A percentile compares a stretch with the other conserved stretches of the same genome.
These are phyloP conservation scores for Colletotrichum spaethianum DNA, from an alignment of 2,329 filamentous ascomycete species.

Conservation along the genomic window DNA sequence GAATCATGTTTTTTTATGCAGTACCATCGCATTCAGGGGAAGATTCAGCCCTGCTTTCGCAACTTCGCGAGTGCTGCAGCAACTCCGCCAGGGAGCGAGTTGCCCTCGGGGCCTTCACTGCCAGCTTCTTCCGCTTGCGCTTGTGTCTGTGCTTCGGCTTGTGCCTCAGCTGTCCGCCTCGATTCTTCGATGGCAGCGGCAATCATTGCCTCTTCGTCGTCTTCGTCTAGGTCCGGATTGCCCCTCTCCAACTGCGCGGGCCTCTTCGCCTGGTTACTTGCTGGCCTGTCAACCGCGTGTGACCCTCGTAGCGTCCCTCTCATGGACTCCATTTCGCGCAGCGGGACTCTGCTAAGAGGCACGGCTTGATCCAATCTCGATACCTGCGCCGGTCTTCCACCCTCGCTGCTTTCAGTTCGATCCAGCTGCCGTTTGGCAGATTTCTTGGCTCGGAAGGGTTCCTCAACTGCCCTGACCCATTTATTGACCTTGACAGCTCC, in stretches of 20 bases:
- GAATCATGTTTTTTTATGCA: background rate
- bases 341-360: conserved; percentile 56
- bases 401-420: conserved; percentile 46
- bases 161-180: conserved; percentile 53
- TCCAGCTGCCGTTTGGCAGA: conserved; percentile 66
- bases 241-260: conserved; percentile 55
- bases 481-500: conserved; percentile 93
- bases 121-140: conserved; percentile 42
- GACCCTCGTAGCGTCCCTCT: conserved; percentile 43
- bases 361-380: conserved; percentile 55
- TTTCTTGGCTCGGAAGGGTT: conserved; percentile 85
- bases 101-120: conserved; percentile 47
- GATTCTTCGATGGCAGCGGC: conserved; percentile 64
- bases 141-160: conserved; percentile 44
- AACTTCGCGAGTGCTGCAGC: conserved; percentile 74
- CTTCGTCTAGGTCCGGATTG: conserved; percentile 58
- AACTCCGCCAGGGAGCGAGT: conserved; percentile 69
- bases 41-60: conserved; percentile 58
- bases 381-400: conserved; percentile 44
- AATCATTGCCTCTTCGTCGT: conserved; percentile 65
- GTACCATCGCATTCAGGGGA: background rate
- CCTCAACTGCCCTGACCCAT: conserved; percentile 86
- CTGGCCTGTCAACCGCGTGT: conserved; percentile 41
- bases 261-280: conserved; percentile 30
- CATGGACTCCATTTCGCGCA: conserved; percentile 55